phyloP scores from a whole-genome alignment of 2,329 filamentous ascomycete species.

The Alternaria brassicae region DNA sequence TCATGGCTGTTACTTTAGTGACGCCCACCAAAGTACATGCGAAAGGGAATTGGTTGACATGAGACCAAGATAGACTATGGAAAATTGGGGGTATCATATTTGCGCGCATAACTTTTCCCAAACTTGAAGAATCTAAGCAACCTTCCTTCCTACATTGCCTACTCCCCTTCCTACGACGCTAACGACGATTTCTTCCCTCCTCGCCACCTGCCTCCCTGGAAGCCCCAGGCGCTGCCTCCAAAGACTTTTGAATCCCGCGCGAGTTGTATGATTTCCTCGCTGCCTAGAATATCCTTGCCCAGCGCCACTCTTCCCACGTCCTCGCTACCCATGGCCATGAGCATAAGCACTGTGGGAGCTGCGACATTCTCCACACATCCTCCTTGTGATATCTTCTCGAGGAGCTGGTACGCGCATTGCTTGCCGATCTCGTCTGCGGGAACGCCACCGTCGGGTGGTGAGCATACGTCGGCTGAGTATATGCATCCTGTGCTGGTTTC shows the following conservation, averaged over 20 bases:
- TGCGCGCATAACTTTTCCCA: constrained; percentile 4
- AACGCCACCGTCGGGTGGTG: constrained; percentile 77
- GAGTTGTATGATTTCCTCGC: constrained; percentile 78
- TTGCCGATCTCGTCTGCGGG: constrained; percentile 91
- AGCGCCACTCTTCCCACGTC: constrained; percentile 88
- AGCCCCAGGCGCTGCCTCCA: constrained; percentile 87
- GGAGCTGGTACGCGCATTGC: constrained; percentile 84
- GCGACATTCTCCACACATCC: constrained; percentile 80
- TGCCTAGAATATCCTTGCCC: constrained; percentile 80
- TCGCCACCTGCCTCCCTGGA: constrained; percentile 66
- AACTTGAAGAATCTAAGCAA: constrained; percentile 59
- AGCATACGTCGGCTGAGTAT: constrained; percentile 84
- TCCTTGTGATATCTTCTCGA: constrained; percentile 82
- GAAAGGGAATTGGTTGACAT: not conserved
- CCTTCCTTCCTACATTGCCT: constrained; percentile 93
- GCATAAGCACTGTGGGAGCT: constrained; percentile 75
- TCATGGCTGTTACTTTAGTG: not conserved
- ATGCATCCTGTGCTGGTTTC: constrained; percentile 87
- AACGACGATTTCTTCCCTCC: constrained; percentile 74
- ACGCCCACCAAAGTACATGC: not conserved
- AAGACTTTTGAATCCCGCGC: constrained; percentile 88
- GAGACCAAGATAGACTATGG: not conserved
- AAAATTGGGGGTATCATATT: constrained; percentile 27
- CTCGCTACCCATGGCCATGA: constrained; percentile 98
- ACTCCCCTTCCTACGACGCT: constrained; percentile 93